phyloP scores from a whole-genome alignment of 192 early-diverging fungal species.

The Gaertneriomyces semiglobifer region DNA sequence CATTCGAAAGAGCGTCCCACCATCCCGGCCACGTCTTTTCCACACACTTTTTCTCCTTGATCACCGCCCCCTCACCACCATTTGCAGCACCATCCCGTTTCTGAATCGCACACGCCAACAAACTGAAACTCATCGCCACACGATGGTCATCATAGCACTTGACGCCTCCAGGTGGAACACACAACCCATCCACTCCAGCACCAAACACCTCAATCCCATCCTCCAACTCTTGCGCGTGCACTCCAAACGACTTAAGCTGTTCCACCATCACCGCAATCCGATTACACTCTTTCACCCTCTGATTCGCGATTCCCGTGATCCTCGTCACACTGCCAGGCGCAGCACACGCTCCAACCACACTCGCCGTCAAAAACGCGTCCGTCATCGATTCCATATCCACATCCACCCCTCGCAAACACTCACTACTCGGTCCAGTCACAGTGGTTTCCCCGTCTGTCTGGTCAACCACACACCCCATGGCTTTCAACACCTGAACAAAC shows the following conservation, averaged over 20 bases:
- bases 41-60: slow-evolving; percentile 94
- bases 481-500: slow-evolving; percentile 74
- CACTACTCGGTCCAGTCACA: slow-evolving; percentile 72
- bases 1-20: slow-evolving; percentile 92
- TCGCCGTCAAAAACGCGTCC: slow-evolving; percentile 95
- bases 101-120: slow-evolving; percentile 69
- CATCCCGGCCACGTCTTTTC: slow-evolving; percentile 99
- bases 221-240: slow-evolving; percentile 70
- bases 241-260: slow-evolving; percentile 88
- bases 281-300: slow-evolving; percentile 97
- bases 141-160: slow-evolving; percentile 97
- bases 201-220: slow-evolving; percentile 91
- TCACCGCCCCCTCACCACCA: slow-evolving; percentile 12
- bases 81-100: neutral
- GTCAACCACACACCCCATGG: slow-evolving; percentile 89
- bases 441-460: slow-evolving; percentile 89
- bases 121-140: slow-evolving; percentile 94
- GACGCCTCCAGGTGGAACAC: slow-evolving; percentile 65
- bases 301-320: slow-evolving; percentile 95
- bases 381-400: slow-evolving; percentile 99
- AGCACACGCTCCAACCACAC: slow-evolving; percentile 88
- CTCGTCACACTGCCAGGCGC: slow-evolving; percentile 55
- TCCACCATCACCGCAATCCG: slow-evolving; percentile 95
- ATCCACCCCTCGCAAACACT: slow-evolving; percentile 59
- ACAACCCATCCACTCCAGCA: slow-evolving; percentile 44